Evolutionary conservation across 257 asterid species (phyloP).

Genomic region (Solanum habrochaites): DNA sequence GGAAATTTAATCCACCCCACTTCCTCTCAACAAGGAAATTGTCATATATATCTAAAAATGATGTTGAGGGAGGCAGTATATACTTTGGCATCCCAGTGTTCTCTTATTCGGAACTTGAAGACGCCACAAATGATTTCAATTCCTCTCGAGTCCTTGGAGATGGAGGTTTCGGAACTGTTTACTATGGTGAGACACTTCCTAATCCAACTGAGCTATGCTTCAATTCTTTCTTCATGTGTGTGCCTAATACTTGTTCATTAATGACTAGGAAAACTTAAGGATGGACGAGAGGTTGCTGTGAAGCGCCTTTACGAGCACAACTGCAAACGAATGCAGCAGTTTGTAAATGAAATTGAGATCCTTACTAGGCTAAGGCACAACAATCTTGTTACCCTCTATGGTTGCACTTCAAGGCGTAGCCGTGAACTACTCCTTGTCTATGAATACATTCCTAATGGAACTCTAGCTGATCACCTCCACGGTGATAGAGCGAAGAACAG

Average conservation of each 20-base stretch:
- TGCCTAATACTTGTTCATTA: background rate
- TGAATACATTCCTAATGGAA: background rate
- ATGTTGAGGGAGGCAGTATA: background rate
- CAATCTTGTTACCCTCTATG: background rate
- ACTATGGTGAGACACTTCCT: background rate
- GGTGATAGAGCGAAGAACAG: background rate
- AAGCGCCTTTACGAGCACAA: conserved; percentile 1
- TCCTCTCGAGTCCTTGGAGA: background rate
- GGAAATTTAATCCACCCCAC: background rate
- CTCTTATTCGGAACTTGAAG: background rate
- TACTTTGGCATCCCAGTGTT: background rate
- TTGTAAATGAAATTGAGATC: background rate
- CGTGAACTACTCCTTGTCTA: conserved; percentile 4
- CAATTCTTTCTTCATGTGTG: background rate
- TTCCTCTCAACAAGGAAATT: background rate
- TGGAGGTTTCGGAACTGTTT: conserved; percentile 4
- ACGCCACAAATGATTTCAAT: background rate
- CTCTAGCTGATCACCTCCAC: background rate
- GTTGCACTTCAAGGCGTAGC: background rate
- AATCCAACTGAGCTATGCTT: background rate
- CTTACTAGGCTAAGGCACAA: background rate
- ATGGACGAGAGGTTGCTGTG: background rate
- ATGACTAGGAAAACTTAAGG: background rate
- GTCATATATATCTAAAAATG: background rate
- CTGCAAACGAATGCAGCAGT: background rate